Percentiles rank a stretch among this genome's conserved stretches.
phyloP scores from a whole-genome alignment of 2,329 filamentous ascomycete species.

The Ilyonectria mors-panacis region DNA sequence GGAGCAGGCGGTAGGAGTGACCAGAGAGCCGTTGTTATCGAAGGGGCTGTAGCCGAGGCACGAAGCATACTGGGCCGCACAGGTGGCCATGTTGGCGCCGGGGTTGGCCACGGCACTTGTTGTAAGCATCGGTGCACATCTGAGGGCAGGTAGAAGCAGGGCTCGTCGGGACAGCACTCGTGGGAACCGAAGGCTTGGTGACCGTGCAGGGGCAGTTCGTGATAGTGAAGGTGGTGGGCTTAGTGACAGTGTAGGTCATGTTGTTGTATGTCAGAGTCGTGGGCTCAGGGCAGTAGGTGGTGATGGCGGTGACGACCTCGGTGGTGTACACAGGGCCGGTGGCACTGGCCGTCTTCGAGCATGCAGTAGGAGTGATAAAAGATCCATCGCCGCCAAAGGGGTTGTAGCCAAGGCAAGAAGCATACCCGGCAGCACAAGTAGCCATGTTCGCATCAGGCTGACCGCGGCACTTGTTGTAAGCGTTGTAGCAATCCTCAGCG shows the following conservation, averaged over 20 bases:
- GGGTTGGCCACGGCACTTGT: slow-evolving; percentile 38
- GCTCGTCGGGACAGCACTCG: not conserved
- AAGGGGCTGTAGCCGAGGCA: slow-evolving; percentile 49
- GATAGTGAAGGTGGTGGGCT: slow-evolving; percentile 17
- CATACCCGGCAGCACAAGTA: slow-evolving; percentile 43
- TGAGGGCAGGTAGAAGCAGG: slow-evolving; percentile 38
- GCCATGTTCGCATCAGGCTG: slow-evolving; percentile 41
- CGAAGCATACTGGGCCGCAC: slow-evolving; percentile 41
- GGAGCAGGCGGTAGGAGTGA: slow-evolving; percentile 40
- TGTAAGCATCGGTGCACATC: slow-evolving; percentile 34
- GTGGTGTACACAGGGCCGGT: slow-evolving; percentile 61
- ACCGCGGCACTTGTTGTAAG: slow-evolving; percentile 39
- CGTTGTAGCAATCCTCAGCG: slow-evolving; percentile 34
- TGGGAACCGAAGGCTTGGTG: not conserved
- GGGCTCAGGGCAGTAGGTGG: slow-evolving; percentile 77
- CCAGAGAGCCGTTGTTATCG: slow-evolving; percentile 24
- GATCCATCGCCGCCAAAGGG: slow-evolving; percentile 37
- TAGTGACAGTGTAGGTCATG: slow-evolving; percentile 28
- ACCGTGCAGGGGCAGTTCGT: slow-evolving; percentile 6
- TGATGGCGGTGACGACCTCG: slow-evolving; percentile 73
- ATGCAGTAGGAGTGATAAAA: slow-evolving; percentile 37
- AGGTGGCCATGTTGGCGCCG: slow-evolving; percentile 42
- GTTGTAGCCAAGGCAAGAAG: slow-evolving; percentile 46
- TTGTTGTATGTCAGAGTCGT: slow-evolving; percentile 46
- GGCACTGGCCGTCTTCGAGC: slow-evolving; percentile 22